Conservation (phyloP, 345 rosid species). For the Dipteronia sinensis region DNA sequence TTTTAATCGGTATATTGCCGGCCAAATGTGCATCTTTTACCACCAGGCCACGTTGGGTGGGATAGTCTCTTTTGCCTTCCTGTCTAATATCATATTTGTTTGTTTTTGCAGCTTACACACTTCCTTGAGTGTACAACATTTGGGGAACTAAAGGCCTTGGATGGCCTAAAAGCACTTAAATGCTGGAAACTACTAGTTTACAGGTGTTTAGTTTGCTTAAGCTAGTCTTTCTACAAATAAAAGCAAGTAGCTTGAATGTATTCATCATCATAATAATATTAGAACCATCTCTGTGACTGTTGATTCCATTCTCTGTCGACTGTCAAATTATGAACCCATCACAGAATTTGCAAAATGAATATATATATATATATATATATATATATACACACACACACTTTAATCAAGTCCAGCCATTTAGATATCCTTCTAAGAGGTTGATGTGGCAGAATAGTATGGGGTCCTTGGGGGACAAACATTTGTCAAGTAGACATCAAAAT, state of each 20-base stretch:
- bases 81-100: not conserved
- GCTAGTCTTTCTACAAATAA: constrained; percentile 8
- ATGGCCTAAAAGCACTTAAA: not conserved
- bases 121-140: constrained; percentile 33
- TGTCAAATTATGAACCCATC: not conserved
- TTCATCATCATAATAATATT: not conserved
- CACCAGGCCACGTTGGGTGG: no score
- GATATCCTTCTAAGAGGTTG: not conserved
- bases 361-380: not conserved
- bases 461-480: not conserved
- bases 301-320: not conserved
- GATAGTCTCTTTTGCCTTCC: no score
- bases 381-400: no score
- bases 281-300: not conserved
- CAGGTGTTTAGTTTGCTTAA: constrained; percentile 3
- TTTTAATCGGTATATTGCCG: no score
- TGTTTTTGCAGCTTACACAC: constrained; percentile 43
- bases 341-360: not conserved
- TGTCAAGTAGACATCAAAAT: constrained; percentile 12
- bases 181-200: constrained; percentile 6
- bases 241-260: constrained; percentile 5
- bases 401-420: not conserved
- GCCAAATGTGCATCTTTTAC: no score
- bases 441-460: constrained; percentile 1
- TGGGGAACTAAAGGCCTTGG: not conserved